These are phyloP conservation scores for Lactarius hengduanensis DNA, from an alignment of 768 basidiomycete genomes.

Conservation along the genomic window DNA sequence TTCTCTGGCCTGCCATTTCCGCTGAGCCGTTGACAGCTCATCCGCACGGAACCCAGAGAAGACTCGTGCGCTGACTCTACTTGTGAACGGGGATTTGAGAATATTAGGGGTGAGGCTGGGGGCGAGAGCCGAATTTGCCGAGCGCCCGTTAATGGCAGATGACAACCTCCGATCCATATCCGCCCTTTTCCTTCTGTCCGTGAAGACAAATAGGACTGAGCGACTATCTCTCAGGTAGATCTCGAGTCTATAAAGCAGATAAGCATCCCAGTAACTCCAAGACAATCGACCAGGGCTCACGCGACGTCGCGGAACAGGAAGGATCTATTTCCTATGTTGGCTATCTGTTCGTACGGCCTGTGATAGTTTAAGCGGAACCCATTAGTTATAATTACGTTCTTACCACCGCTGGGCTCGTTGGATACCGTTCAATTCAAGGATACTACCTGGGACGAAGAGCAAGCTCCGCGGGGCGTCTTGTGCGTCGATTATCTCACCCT, in stretches of 20 bases:
- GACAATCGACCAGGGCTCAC: slow-evolving; percentile 45
- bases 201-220: slow-evolving; percentile 80
- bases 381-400: slow-evolving; percentile 27
- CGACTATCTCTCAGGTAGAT: slow-evolving; percentile 92
- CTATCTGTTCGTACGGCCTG: slow-evolving; percentile 79
- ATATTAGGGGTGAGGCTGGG: slow-evolving; percentile 47
- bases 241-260: slow-evolving; percentile 57
- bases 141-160: slow-evolving; percentile 42
- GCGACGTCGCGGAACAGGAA: slow-evolving; percentile 92
- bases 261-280: neutral
- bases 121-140: slow-evolving; percentile 23
- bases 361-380: neutral
- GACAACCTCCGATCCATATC: slow-evolving; percentile 56
- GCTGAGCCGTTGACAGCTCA: slow-evolving; percentile 67
- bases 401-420: slow-evolving; percentile 84
- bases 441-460: slow-evolving; percentile 82
- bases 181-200: slow-evolving; percentile 62
- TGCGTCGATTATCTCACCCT: slow-evolving; percentile 86
- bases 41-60: slow-evolving; percentile 52
- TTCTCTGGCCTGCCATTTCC: slow-evolving; percentile 85
- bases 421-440: slow-evolving; percentile 74
- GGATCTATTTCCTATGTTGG: slow-evolving; percentile 73
- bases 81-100: slow-evolving; percentile 55
- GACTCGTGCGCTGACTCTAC: slow-evolving; percentile 49
- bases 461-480: slow-evolving; percentile 79